Evolutionary conservation across 75 land plant species (phyloP).

Genomic region (Picea glauca): DNA sequence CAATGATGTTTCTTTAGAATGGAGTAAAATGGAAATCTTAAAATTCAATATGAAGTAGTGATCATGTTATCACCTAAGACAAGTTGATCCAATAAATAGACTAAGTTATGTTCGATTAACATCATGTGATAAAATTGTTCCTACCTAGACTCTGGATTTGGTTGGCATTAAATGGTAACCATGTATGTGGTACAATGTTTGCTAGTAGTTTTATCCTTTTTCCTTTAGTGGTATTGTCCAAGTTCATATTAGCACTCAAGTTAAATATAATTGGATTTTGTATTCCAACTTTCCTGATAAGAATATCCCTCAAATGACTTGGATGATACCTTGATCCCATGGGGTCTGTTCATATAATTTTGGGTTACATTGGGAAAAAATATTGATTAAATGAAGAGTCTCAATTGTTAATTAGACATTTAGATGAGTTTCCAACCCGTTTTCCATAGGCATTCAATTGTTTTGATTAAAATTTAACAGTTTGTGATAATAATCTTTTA

Average conservation of each 20-base stretch:
- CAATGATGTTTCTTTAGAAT: background rate
- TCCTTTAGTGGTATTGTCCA: background rate
- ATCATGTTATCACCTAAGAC: background rate
- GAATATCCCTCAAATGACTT: background rate
- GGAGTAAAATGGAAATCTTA: background rate
- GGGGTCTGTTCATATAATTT: background rate
- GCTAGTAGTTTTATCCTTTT: background rate
- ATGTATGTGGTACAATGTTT: no score
- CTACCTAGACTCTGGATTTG: no score
- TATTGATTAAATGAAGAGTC: no score
- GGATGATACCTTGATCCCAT: background rate
- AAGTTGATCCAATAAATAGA: background rate
- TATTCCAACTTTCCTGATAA: background rate
- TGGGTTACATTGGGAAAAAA: background rate
- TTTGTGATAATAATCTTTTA: no score
- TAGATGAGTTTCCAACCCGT: background rate
- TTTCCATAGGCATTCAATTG: background rate
- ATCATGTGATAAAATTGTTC: no score
- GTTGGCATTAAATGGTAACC: no score
- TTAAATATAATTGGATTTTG: background rate
- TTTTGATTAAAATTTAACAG: constrained; percentile 15
- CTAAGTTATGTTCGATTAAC: background rate
- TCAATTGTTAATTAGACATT: no score
- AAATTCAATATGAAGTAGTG: background rate
- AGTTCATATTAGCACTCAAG: background rate